Conservation (phyloP, 169 alveolate genomes). For the Amoebophrya sp. region DNA sequence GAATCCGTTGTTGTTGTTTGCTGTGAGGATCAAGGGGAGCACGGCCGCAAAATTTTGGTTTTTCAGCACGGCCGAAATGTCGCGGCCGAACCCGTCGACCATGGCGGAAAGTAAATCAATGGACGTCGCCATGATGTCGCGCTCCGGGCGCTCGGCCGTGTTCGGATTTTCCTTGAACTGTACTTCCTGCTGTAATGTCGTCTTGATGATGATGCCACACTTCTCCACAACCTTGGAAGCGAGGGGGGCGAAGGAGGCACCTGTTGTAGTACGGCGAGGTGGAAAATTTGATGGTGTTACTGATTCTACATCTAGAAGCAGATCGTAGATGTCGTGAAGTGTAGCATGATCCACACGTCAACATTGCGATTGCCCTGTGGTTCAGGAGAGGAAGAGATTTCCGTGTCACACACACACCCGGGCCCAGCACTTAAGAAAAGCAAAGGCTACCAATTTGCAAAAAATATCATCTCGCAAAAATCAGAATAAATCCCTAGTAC, state of each 20-base stretch:
- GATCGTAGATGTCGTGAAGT: no score
- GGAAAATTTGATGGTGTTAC: no score
- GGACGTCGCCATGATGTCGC: neutral
- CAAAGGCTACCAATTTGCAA: no score
- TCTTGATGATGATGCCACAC: neutral
- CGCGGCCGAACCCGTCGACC: slow-evolving; percentile 6
- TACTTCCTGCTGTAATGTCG: neutral
- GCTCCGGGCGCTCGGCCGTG: neutral
- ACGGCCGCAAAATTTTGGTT: slow-evolving; percentile 34
- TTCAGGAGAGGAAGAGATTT: no score
- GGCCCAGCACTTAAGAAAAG: no score
- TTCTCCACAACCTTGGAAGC: neutral
- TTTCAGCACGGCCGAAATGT: neutral
- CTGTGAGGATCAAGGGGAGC: neutral
- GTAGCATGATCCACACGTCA: no score
- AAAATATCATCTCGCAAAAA: no score
- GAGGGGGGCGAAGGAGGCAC: slow-evolving; percentile 3
- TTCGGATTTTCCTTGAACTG: neutral
- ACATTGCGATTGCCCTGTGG: no score
- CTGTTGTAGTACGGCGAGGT: no score
- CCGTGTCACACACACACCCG: no score
- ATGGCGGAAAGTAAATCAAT: neutral
- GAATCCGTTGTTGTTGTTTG: neutral
- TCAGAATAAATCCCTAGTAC: no score
- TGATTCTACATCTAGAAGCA: no score